Evolutionary conservation across 164 flowering plant species (phyloP), one percentile per base, ranked within the genome.

Genomic region (Annona squamosa): DNA sequence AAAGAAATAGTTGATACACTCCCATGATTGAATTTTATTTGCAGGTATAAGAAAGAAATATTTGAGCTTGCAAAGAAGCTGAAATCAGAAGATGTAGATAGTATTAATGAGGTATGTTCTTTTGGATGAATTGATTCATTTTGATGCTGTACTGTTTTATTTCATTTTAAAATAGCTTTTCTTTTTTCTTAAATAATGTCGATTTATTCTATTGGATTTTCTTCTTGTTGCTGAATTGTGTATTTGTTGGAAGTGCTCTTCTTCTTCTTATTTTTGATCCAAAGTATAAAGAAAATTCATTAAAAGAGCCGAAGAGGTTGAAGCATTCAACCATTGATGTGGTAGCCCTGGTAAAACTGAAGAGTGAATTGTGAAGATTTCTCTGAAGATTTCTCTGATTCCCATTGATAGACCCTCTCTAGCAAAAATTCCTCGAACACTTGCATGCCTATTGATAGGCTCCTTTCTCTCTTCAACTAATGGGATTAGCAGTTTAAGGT

Each of bases 1-100:
- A 56, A 6, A 4, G 9, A 45, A 62, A 47, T 62, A 16, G 43
- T 18, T 67, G 64, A 67, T 67, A 62, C 18, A 41, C 47, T 2
- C 71, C 45, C 10, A 12, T 4, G 68, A 48, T 69, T 5, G 37
- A 26, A n/a, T 65, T 73, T 79, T 18, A 4, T 57, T 79, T 76
- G 64, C 85, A 92, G 97, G 74, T 85, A 89, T 79, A 95, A 95
- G 84, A 87, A 82, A 67, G 82, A 91, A 78, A 89, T 95, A 67
- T 90, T 85, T 63, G 97, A 93, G 70, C 97, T 90, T 62, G 87
- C 84, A 67, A 88, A 88, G 85, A 91, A 90, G 83, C 37, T 26
- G 37, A 83, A 81, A 69, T 68, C 87, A 17, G 91, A 93, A 80
- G 95, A 90, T 47, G 73, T 72, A 67, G 98, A 92, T 74, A 70